Base-by-base conservation (phyloP, 1,284 basidiomycete genomes). In the Rhodotorula sp. region DNA sequence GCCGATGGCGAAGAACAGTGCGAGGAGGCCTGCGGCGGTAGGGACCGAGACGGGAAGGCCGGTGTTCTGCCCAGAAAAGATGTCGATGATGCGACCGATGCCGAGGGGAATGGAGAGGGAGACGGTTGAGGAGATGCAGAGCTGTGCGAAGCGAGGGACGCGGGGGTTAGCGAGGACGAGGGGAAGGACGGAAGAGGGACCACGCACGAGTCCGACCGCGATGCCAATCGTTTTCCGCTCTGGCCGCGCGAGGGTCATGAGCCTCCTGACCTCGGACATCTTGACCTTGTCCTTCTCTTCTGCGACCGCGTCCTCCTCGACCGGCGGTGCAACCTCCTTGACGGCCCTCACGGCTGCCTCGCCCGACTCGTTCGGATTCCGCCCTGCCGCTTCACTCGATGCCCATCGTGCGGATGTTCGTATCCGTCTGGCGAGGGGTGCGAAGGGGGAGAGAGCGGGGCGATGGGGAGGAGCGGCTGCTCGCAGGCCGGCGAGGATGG, bases 71-170 rank as follows among this genome's bases (percentile, higher is more conserved):
- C 74, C 74, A 29, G 76, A 75, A 58, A 79, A 97, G 81, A 91
- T 94, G 82, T 96, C 94, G 73, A 97, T 96, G 61, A 97, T 85
- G 80, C 89, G 91, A 36, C 94, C 94, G 77, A 96, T 89, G 1
- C 92, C 92, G 77, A 96, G 87, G 0, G 94, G 94, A 19, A 97
- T 87, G 72, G 90, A 90, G 88, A 98, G 91, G 17, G 93, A 91
- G 22, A 99, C 92, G 5, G 82, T 81, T 0, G 82, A 81, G 0
- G 82, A 83, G 54, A 83, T 70, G 51, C 82, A 76, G 12, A 83
- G 76, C 66, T 78, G 65, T 7, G 17, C 25, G 39, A 53, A 3
- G 6, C 2, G 17, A 0, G 13, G 41, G 36, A 22, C 37, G 29
- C 8, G 37, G 15, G 36, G 21, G 21, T 21, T n/a, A 39, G 22